Percentiles rank a stretch among this genome's conserved stretches.
phyloP scores from a whole-genome alignment of 192 early-diverging fungal species.

The Entomortierella beljakovae region DNA sequence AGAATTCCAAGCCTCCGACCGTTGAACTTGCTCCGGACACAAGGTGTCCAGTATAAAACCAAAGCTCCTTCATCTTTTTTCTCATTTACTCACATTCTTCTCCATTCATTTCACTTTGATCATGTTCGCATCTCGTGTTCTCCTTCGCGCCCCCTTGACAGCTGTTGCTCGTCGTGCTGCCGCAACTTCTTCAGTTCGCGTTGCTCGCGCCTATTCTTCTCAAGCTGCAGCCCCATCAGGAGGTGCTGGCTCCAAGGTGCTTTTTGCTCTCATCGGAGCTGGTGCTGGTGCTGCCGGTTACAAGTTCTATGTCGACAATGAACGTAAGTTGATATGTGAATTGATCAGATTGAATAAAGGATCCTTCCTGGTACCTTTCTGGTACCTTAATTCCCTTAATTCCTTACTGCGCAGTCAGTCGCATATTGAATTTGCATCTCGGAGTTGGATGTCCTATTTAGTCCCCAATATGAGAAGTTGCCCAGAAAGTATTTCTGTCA shows the following conservation, averaged over 20 bases:
- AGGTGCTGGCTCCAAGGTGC: conserved; percentile 27
- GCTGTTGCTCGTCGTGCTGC: conserved; percentile 36
- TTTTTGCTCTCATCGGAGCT: conserved; percentile 28
- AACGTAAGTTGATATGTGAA: conserved; percentile 28
- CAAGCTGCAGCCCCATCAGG: conserved; percentile 21
- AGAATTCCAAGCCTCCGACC: background rate
- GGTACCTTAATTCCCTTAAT: background rate
- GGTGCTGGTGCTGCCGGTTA: conserved; percentile 52
- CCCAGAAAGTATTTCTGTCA: too few relatives aligned
- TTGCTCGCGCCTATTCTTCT: conserved; percentile 35
- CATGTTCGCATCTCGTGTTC: conserved; percentile 28
- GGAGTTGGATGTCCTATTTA: background rate
- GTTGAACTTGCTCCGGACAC: background rate
- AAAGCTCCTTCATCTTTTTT: background rate
- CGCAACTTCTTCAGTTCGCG: conserved; percentile 21
- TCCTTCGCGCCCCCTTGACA: conserved; percentile 45
- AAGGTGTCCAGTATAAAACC: background rate
- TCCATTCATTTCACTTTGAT: conserved; percentile 11
- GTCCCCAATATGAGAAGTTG: background rate
- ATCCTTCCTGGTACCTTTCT: too few relatives aligned
- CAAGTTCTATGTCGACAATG: conserved; percentile 26
- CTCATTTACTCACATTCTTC: background rate
- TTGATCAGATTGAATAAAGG: background rate
- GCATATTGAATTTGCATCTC: background rate
- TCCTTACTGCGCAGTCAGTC: conserved; percentile 20